Evolutionary conservation across 345 rosid genomes (phyloP), one percentile per base, ranked within the genome.

Genomic region (Lumnitzera littorea): DNA sequence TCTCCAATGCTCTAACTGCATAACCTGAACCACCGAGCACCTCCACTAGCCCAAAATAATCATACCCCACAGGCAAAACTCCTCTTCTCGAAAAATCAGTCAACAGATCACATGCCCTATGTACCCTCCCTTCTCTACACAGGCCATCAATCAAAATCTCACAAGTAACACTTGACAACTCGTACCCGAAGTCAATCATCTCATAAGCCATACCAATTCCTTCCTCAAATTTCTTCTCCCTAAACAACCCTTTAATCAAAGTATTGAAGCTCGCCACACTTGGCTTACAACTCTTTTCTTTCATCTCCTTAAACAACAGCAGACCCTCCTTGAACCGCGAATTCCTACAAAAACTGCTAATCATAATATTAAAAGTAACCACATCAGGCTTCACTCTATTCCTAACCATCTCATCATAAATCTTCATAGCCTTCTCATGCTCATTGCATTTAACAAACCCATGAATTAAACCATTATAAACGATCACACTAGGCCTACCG

Each of bases 181-280:
- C 65, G 52, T 79, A 80, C 46, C 89, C 84, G 17, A 82, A 43
- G 56, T 83, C 88, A 55, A 82, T 74, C 98, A 91, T 86, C 78
- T 89, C 95, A 61, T 89, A 79, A 4, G 85, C 96, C 92, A 91
- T 79, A 59, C 65, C 73, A 8, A 89, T 51, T 48, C 86, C 96
- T 53, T 91, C 85, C 58, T 85, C 84, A 57, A 75, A 61, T 67
- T 84, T 79, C 74, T 76, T 71, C 50, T 68, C 80, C 36, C 92
- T 61, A 13, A 87, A 86, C 55, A 89, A 75, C 56, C 95, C 95
- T 51, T 56, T 72, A 24, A 91, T 89, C 80, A 91, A 57, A 66
- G 95, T 89, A 60, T 91, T 91, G 48, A 91, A 91, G 67, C 80
- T 91, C 68, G 85, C 80, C 57, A 83, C 95, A 79, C 89, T 85